A percentile compares a stretch with the other conserved stretches of the same genome.
phyloP scores from a whole-genome alignment of 306 rosid genomes.

The Citrullus mucosospermus region DNA sequence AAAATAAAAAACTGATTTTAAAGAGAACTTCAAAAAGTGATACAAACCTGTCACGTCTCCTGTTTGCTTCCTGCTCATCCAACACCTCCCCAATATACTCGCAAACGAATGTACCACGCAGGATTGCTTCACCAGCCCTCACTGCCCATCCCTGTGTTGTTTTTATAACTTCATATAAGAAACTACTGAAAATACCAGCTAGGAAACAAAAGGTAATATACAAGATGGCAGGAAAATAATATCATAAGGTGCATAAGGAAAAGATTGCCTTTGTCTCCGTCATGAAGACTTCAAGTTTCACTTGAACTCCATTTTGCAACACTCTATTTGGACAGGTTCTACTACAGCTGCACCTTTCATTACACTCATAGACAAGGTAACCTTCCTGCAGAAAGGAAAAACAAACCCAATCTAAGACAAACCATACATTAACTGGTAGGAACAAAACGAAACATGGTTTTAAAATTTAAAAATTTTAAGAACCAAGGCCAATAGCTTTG shows the following conservation, averaged over 20 bases:
- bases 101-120: conserved; percentile 87
- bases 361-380: conserved; percentile 94
- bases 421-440: neutral
- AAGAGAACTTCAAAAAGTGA: neutral
- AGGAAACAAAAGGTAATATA: neutral
- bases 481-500: neutral
- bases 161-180: conserved; percentile 3
- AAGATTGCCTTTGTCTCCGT: conserved; percentile 65
- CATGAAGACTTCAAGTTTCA: conserved; percentile 76
- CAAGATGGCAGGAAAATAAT: neutral
- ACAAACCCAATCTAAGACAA: neutral
- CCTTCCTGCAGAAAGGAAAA: conserved; percentile 56
- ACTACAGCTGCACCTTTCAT: conserved; percentile 70
- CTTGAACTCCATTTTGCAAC: conserved; percentile 87
- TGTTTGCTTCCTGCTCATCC: conserved; percentile 53
- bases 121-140: conserved; percentile 77
- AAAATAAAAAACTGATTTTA: neutral
- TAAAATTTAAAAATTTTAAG: neutral
- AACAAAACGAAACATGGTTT: neutral
- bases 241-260: neutral
- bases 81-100: conserved; percentile 89
- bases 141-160: conserved; percentile 77
- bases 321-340: conserved; percentile 73
- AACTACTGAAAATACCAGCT: neutral
- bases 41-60: conserved; percentile 51